A percentile compares a stretch with the other conserved stretches of the same genome.
phyloP scores from a whole-genome alignment of 2,329 filamentous ascomycete species.

The Apiospora kogelbergensis region DNA sequence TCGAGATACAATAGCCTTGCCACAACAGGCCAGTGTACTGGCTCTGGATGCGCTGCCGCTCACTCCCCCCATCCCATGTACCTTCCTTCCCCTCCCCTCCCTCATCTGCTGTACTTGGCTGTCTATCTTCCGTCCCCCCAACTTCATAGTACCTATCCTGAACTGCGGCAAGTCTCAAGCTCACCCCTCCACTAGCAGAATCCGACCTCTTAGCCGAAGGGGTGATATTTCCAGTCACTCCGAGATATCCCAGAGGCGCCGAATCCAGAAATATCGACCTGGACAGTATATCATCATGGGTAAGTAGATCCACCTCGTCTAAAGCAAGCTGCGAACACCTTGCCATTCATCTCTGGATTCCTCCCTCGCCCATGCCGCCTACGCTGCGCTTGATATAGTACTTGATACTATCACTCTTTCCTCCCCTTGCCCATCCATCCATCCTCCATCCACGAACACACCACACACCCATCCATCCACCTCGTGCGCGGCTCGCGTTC shows the following conservation, averaged over 20 bases:
- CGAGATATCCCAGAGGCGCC: neutral
- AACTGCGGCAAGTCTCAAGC: neutral
- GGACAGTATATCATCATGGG: constrained; percentile 9
- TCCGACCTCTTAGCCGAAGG: constrained; percentile 5
- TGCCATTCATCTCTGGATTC: neutral
- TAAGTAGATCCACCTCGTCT: constrained; percentile 7
- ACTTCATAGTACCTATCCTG: constrained; percentile 10
- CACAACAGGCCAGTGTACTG: constrained; percentile 2
- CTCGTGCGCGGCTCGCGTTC: constrained; percentile 12
- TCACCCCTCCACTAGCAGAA: constrained; percentile 8
- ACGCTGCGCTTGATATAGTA: constrained; percentile 6
- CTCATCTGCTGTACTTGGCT: constrained; percentile 10
- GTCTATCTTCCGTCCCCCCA: constrained; percentile 9
- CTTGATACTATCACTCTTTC: neutral
- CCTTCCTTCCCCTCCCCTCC: neutral
- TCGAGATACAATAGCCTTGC: constrained; percentile 7
- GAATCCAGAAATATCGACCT: neutral
- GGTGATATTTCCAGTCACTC: constrained; percentile 2
- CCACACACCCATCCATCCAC: neutral
- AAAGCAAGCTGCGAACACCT: constrained; percentile 3
- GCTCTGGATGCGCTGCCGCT: constrained; percentile 9
- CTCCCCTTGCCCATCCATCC: neutral
- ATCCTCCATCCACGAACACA: constrained; percentile 1
- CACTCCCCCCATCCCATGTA: neutral
- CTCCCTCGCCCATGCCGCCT: neutral